Evolutionary conservation across 371 early-diverging fungal genomes (phyloP).

Genomic region (Coemansia sp.): DNA sequence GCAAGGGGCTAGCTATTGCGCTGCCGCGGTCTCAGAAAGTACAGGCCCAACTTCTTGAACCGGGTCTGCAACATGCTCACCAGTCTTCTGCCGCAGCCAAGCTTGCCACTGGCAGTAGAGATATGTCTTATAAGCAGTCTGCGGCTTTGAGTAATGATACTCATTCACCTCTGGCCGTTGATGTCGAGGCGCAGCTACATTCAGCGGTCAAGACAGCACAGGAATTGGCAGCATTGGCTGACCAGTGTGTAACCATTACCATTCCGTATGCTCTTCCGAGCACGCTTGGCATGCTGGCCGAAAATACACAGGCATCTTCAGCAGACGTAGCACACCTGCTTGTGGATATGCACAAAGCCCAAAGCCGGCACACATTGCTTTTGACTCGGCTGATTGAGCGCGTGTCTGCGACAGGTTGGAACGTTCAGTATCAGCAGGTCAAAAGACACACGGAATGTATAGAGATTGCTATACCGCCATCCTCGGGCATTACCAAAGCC

Average conservation of each 20-base stretch:
- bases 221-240: constrained; percentile 10
- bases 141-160: not conserved
- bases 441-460: constrained; percentile 13
- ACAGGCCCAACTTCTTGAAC: not conserved
- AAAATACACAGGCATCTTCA: not conserved
- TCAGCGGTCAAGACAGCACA: not conserved
- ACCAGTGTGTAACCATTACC: constrained; percentile 35
- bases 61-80: not conserved
- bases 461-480: constrained; percentile 35
- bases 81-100: constrained; percentile 1
- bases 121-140: not conserved
- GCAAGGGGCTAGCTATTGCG: constrained; percentile 25
- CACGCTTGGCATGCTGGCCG: not conserved
- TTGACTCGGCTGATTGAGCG: constrained; percentile 35
- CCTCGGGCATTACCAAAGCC: constrained; percentile 35
- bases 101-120: not conserved
- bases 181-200: not conserved
- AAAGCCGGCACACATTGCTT: constrained; percentile 26
- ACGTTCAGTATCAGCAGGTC: constrained; percentile 23
- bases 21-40: not conserved
- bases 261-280: constrained; percentile 20
- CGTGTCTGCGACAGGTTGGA: constrained; percentile 34
- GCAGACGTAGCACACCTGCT: constrained; percentile 21
- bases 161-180: not conserved
- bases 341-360: constrained; percentile 10